Evolutionary conservation across 768 basidiomycete genomes (phyloP), one percentile per base, ranked within the genome.

Genomic region (Lactifluus echinatus): DNA sequence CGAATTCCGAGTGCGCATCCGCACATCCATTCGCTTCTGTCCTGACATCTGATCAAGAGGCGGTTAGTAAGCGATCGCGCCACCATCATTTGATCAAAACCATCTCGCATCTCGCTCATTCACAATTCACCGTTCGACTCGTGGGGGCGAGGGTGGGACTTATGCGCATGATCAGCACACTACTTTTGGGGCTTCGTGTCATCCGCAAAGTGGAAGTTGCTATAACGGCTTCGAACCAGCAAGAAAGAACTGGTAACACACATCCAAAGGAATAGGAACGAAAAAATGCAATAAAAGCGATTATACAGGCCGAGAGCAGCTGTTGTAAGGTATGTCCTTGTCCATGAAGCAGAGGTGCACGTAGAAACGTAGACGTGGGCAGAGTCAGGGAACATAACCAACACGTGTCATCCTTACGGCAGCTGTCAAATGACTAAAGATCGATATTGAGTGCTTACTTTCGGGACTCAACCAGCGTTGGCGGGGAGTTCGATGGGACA

Each of bases 401-500:
- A 29, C 52, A 36, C 15, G 47, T 17, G 17, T 55, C 48, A 14
- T 47, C 17, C 45, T 23, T 49, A 34, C 28, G 33, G 48, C 19
- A 8, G n/a, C 17, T 29, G 40, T 21, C 14, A 24, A 36, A 26
- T n/a, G 17, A 8, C 10, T 8, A 28, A 14, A 12, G n/a, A 8
- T 39, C 3, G 7, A 24, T 31, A 23, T 14, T 8, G 8, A 19
- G 10, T 10, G 19, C 33, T 37, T 31, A 21, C 12, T 23, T 17
- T n/a, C 5, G 21, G 24, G 23, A 26, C 15, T 65, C 56, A 68
- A 15, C 49, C 63, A 34, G 65, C 61, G 46, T 63, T 62, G 24
- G 28, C 2, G 2, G 71, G 54, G 14, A 72, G 66, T 43, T 66
- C 54, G 50, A 68, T 72, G 2, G 75, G 76, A 28, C 67, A 69